A percentile compares a stretch with the other conserved stretches of the same genome.
Evolutionary conservation across 148 eudicot genomes (phyloP).

Genomic region (Linanthus parryae): DNA sequence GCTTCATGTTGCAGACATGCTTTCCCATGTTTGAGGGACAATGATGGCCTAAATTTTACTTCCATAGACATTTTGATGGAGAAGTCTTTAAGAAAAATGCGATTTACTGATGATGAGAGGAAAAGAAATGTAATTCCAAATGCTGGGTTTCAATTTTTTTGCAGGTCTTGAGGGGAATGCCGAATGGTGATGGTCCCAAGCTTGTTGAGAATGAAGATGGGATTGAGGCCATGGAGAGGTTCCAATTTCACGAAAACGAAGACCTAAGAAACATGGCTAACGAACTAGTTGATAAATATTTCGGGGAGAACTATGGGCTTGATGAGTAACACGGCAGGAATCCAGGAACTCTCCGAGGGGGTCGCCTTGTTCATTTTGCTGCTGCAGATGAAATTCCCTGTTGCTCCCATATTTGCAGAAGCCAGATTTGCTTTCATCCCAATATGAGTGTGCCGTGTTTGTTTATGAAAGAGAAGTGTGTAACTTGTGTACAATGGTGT

Average conservation of each 20-base stretch:
- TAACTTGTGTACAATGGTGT: no score
- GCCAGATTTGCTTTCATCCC: no score
- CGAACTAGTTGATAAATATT: conserved; percentile 74
- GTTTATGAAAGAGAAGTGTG: no score
- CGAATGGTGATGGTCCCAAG: conserved; percentile 82
- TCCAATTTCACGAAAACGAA: conserved; percentile 92
- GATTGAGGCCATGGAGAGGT: conserved; percentile 95
- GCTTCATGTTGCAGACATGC: no score
- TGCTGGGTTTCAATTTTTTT: conserved; percentile 2
- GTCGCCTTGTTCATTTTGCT: not conserved
- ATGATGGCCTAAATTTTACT: no score
- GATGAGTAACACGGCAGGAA: conserved; percentile 31
- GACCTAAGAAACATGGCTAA: conserved; percentile 88
- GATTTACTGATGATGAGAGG: no score
- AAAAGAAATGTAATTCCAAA: no score
- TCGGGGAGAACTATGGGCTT: conserved; percentile 90
- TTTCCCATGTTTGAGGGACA: no score
- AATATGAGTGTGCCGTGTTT: no score
- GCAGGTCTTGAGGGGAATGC: conserved; percentile 92
- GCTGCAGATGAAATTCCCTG: not conserved
- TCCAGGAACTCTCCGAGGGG: not conserved
- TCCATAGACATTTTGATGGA: no score
- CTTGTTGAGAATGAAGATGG: conserved; percentile 93
- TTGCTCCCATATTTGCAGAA: no score
- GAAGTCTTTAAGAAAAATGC: no score